These are phyloP conservation scores for Daldinia childiae DNA, from an alignment of 495 filamentous ascomycete species.

Conservation along the genomic window DNA sequence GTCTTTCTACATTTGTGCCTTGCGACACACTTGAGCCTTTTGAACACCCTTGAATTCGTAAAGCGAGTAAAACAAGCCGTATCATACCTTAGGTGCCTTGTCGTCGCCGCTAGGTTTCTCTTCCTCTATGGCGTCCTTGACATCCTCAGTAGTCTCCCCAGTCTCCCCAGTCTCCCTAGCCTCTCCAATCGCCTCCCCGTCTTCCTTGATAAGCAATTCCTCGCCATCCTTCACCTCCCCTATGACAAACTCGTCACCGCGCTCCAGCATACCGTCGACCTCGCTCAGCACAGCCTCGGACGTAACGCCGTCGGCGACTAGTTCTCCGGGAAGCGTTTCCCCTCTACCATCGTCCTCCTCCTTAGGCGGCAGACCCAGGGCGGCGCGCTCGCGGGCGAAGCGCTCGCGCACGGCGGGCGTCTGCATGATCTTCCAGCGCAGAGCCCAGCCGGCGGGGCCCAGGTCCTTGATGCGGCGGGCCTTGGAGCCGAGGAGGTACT, in stretches of 20 bases:
- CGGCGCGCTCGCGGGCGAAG: slow-evolving; percentile 64
- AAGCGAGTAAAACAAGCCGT: neutral
- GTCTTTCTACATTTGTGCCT: neutral
- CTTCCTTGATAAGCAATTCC: slow-evolving; percentile 35
- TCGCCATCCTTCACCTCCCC: slow-evolving; percentile 47
- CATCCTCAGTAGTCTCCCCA: slow-evolving; percentile 4
- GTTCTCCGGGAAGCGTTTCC: slow-evolving; percentile 49
- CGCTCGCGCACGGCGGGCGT: slow-evolving; percentile 66
- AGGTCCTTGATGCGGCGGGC: slow-evolving; percentile 79
- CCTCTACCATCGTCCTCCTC: slow-evolving; percentile 31
- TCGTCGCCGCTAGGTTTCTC: slow-evolving; percentile 3
- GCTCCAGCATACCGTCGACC: slow-evolving; percentile 51
- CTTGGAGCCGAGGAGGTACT: slow-evolving; percentile 83
- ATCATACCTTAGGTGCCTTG: slow-evolving; percentile 9
- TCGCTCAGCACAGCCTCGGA: slow-evolving; percentile 47
- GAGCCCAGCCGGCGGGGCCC: slow-evolving; percentile 85
- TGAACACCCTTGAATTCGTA: neutral
- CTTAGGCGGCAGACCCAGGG: slow-evolving; percentile 50
- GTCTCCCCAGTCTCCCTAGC: slow-evolving; percentile 29
- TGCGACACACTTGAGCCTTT: neutral
- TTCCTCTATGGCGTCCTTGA: slow-evolving; percentile 1
- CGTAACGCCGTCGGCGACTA: slow-evolving; percentile 49
- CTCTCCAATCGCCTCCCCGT: slow-evolving; percentile 41
- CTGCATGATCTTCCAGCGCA: slow-evolving; percentile 88
- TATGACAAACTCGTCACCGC: slow-evolving; percentile 54